Evolutionary conservation across 2,329 filamentous ascomycete species (phyloP).

Genomic region (Didymellaceae sp.): DNA sequence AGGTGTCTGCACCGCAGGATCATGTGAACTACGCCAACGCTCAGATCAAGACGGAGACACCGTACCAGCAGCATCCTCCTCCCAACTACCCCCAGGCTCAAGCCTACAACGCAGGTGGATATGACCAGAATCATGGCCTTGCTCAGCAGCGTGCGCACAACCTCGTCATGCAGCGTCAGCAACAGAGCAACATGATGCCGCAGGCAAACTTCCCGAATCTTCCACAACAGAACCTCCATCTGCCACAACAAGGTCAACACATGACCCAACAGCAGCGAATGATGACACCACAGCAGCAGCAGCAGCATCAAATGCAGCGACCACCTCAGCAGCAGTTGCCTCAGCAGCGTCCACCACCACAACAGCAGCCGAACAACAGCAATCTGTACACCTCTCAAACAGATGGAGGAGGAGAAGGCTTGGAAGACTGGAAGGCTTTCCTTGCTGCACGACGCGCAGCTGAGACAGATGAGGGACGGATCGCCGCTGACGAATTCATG

Average conservation of each 20-base stretch:
- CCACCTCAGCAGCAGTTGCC: constrained; percentile 38
- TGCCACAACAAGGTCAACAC: constrained; percentile 32
- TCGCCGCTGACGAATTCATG: constrained; percentile 72
- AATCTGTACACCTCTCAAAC: constrained; percentile 65
- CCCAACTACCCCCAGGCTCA: constrained; percentile 36
- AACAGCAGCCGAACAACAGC: constrained; percentile 19
- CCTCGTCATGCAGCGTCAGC: constrained; percentile 51
- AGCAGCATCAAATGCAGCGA: constrained; percentile 22
- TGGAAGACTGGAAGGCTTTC: constrained; percentile 64
- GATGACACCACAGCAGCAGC: constrained; percentile 35
- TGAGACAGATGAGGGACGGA: constrained; percentile 55
- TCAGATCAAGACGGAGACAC: constrained; percentile 61
- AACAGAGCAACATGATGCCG: constrained; percentile 36
- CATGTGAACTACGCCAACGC: constrained; percentile 42
- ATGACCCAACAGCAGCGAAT: constrained; percentile 42
- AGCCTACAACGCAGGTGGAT: constrained; percentile 46
- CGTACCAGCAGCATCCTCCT: constrained; percentile 37
- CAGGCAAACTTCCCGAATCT: constrained; percentile 31
- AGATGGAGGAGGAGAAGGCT: constrained; percentile 73
- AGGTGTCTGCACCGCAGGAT: constrained; percentile 38
- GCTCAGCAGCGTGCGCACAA: constrained; percentile 63
- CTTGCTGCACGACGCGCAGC: constrained; percentile 62
- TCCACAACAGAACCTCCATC: constrained; percentile 23
- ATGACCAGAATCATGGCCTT: constrained; percentile 51
- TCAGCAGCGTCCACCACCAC: constrained; percentile 37